Percentiles rank a stretch among this genome's conserved stretches.
Conservation (phyloP, 306 rosid species). For the Ceratonia siliqua region DNA sequence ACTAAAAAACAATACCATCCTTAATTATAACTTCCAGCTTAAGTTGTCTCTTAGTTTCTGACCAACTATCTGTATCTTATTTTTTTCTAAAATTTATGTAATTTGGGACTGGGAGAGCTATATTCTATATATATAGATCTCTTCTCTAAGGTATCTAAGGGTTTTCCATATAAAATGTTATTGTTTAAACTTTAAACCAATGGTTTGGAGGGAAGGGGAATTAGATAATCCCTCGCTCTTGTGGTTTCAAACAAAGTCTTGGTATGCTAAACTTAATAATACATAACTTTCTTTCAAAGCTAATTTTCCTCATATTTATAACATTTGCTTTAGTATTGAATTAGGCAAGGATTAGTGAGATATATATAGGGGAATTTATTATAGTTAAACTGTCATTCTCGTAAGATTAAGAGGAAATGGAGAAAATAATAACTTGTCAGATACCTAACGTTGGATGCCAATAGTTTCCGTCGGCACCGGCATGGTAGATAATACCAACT, state of each 20-base stretch:
- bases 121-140: background rate
- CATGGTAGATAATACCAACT: background rate
- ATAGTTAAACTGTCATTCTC: slow-evolving; percentile 47
- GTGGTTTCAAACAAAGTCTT: background rate
- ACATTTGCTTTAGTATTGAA: too few species aligned
- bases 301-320: background rate
- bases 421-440: background rate
- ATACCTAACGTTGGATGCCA: slow-evolving; percentile 24
- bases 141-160: background rate
- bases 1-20: background rate
- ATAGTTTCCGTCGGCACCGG: background rate
- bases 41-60: slow-evolving; percentile 11
- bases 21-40: background rate
- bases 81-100: too few species aligned
- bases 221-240: background rate
- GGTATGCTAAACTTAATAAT: background rate
- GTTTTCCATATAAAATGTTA: background rate
- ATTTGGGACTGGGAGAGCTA: too few species aligned
- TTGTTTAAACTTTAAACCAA: background rate
- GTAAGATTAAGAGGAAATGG: background rate
- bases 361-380: background rate
- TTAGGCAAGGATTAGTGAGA: background rate
- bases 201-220: slow-evolving; percentile 9
- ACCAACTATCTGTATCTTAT: background rate
- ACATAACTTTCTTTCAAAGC: background rate